Base-by-base conservation (phyloP, 1,139 yeast genomes). In the Lodderomyces jiufengensis region DNA sequence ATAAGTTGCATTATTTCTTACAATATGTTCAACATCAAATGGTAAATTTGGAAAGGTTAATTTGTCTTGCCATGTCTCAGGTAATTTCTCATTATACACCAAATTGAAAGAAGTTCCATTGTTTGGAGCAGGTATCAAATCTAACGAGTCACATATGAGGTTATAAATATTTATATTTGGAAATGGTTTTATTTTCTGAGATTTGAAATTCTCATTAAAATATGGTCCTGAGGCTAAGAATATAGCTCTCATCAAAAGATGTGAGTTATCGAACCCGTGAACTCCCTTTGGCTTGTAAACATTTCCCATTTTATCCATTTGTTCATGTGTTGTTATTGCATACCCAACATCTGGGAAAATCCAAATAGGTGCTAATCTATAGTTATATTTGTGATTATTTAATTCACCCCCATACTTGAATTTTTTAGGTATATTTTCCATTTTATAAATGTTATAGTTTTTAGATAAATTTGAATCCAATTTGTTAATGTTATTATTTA, bases 321-420 rank as follows among this genome's bases (percentile, higher is more conserved):
- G 76, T 12, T 70, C 66, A 40, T 70, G 74, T 2, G 88, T 83
- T 1, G 87, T 76, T n/a, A 87, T 59, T 0, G 84, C 68, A 62
- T 84, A 88, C 0, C 96, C 96, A 5, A 85, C 80, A 23, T 79
- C 71, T 0, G 97, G 96, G 2, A 88, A 64, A 3, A 90, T 58
- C 92, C 96, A 86, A 11, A 88, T 57, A 1, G 95, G 95, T 0
- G 96, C 95, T 25, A 86, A 64, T 41, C 95, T 68, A 34, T 76
- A 66, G 39, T 70, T 64, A 50, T 70, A 84, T 31, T 52, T 51
- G 39, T 73, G 72, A 12, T 58, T 62, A 8, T 55, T 42, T 1
- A 44, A 22, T 1, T 59, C 48, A 10, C 81, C 80, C 6, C 90
- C 88, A 60, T 84, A 84, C 20, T 80, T 59, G 76, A 84, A 80